Evolutionary conservation across 371 early-diverging fungal species (phyloP).

Genomic region (Quaeritorhiza haematococci): DNA sequence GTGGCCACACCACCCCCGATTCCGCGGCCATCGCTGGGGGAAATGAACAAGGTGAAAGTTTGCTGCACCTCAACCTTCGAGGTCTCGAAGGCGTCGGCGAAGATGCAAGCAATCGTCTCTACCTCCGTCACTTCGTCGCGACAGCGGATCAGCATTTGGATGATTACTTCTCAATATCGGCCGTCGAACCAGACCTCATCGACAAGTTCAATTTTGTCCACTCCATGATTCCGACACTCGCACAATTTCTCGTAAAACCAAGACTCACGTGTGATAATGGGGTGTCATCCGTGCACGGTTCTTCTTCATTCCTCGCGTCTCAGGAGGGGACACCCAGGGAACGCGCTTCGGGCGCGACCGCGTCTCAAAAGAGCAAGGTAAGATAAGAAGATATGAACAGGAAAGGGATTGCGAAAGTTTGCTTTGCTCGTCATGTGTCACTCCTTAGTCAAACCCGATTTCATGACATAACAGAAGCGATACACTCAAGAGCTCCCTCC

Average conservation of each 20-base stretch:
- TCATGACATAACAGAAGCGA: too few species aligned
- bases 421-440: too few species aligned
- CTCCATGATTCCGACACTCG: slow-evolving; percentile 30
- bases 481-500: too few species aligned
- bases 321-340: slow-evolving; percentile 15
- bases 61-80: slow-evolving; percentile 6
- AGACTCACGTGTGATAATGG: slow-evolving; percentile 4
- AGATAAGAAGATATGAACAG: too few species aligned
- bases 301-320: slow-evolving; percentile 22
- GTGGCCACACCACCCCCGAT: too few species aligned
- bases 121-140: too few species aligned
- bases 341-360: too few species aligned
- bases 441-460: too few species aligned
- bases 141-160: slow-evolving; percentile 36
- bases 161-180: slow-evolving; percentile 41
- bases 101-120: slow-evolving; percentile 5
- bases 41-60: too few species aligned
- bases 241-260: slow-evolving; percentile 24
- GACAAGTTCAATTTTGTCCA: slow-evolving; percentile 34
- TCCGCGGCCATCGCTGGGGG: too few species aligned
- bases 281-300: not conserved
- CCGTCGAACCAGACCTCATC: slow-evolving; percentile 21
- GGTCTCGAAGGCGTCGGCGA: not conserved
- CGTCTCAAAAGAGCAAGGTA: too few species aligned
- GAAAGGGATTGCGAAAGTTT: too few species aligned